These are phyloP conservation scores for Cryphonectria japonica DNA, from an alignment of 2,329 filamentous ascomycete species.

Conservation along the genomic window DNA sequence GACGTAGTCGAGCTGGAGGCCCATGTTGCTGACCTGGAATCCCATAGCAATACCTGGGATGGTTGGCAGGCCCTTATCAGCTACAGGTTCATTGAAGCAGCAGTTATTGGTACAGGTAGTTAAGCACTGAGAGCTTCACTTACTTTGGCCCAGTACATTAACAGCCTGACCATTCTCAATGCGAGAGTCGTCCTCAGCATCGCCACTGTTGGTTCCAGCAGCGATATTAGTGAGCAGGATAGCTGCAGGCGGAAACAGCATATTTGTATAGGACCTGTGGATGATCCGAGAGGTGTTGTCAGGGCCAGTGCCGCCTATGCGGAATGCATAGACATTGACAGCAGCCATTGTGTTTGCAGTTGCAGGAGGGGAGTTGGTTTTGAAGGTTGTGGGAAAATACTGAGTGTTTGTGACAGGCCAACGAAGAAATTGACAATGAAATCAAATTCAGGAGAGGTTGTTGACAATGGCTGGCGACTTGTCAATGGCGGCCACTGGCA, in stretches of 20 bases:
- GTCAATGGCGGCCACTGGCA: not conserved
- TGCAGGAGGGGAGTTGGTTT: not conserved
- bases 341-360: not conserved
- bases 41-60: not conserved
- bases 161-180: not conserved
- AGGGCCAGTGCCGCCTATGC: not conserved
- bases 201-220: too few relatives aligned
- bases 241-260: too few relatives aligned
- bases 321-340: too few relatives aligned
- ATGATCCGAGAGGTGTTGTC: too few relatives aligned
- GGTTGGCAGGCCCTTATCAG: not conserved
- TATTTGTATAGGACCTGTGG: too few relatives aligned
- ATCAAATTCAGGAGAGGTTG: not conserved
- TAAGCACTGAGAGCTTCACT: not conserved
- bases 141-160: not conserved
- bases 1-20: too few relatives aligned
- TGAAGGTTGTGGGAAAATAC: not conserved
- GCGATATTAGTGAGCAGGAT: too few relatives aligned
- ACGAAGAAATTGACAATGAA: not conserved
- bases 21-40: not conserved
- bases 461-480: not conserved
- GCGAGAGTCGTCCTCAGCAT: too few relatives aligned
- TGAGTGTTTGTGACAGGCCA: not conserved
- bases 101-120: not conserved
- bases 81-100: not conserved